Evolutionary conservation across 2,329 filamentous ascomycete genomes (phyloP), one percentile per base, ranked within the genome.

Genomic region (Alternaria gaisen): DNA sequence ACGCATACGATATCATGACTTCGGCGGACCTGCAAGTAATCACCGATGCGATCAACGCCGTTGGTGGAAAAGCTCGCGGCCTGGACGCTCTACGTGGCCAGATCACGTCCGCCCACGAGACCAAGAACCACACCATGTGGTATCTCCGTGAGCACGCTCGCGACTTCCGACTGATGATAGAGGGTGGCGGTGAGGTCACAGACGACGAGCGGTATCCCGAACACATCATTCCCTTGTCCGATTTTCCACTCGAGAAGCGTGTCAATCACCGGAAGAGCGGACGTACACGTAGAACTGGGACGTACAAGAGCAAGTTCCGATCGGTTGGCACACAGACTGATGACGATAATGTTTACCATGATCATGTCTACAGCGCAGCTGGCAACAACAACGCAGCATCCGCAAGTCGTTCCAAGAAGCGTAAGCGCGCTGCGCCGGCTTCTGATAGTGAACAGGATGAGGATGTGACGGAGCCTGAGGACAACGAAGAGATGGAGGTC

Each of bases 131-230:
- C 1, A 55, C 48, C n/a, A 16, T 56, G 36, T 52, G 51, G 8
- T 59, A 59, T 34, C 57, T 59, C 32, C 57, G 57, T 14, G 51
- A 59, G 5, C 5, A 59, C 12, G 28, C 40, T 11, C 51, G 28
- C 1, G 50, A 26, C 2, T 22, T 56, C 10, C 34, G 24, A 7
- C 10, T 48, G 8, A 43, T 56, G 22, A 36, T 59, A 6, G 38
- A 50, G 6, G 22, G 3, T 2, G 57, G 57, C 2, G 57, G 57
- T 0, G 18, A 43, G 1, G 16, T 56, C 3, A 3, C 20, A 1
- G 3, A 56, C 12, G 36, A 43, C 10, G 57, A 59, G 52, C 28
- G 51, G 12, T 59, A 50, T 11, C 57, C 57, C 1, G n/a, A 56
- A 4, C 30, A 51, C 2, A 43, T 50, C 9, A 56, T 59, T 2